Conservation (phyloP, 345 rosid species). For the Ricinus communis region DNA sequence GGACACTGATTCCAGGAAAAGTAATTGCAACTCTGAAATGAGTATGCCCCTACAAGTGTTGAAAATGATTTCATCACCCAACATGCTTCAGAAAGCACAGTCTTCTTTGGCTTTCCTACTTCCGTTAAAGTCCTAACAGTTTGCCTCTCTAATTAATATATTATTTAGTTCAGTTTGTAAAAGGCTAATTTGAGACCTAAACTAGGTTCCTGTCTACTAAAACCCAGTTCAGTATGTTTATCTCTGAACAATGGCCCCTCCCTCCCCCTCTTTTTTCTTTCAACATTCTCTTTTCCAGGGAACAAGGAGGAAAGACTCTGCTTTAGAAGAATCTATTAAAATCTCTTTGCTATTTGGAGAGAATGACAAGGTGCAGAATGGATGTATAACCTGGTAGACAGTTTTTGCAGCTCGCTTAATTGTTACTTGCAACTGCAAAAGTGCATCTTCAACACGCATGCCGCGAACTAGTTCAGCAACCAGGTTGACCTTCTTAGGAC, state of each 20-base stretch:
- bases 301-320: background rate
- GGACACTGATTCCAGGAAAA: no score
- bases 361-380: background rate
- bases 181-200: background rate
- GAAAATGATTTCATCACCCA: no score
- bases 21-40: no score
- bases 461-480: constrained; percentile 95
- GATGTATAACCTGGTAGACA: constrained; percentile 65
- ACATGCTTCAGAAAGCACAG: no score
- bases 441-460: constrained; percentile 96
- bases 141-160: no score
- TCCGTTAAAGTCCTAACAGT: no score
- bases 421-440: constrained; percentile 85
- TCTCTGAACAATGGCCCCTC: background rate
- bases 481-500: constrained; percentile 93
- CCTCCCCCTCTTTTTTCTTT: background rate
- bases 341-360: background rate
- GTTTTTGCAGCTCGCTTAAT: constrained; percentile 82
- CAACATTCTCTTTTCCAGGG: background rate
- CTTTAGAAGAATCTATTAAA: background rate
- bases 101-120: no score
- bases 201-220: background rate
- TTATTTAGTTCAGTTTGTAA: background rate
- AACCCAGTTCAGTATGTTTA: background rate
- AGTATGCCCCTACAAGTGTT: no score